These are phyloP conservation scores for Zychaea mexicana DNA, from an alignment of 371 early-diverging fungal genomes.

Conservation along the genomic window DNA sequence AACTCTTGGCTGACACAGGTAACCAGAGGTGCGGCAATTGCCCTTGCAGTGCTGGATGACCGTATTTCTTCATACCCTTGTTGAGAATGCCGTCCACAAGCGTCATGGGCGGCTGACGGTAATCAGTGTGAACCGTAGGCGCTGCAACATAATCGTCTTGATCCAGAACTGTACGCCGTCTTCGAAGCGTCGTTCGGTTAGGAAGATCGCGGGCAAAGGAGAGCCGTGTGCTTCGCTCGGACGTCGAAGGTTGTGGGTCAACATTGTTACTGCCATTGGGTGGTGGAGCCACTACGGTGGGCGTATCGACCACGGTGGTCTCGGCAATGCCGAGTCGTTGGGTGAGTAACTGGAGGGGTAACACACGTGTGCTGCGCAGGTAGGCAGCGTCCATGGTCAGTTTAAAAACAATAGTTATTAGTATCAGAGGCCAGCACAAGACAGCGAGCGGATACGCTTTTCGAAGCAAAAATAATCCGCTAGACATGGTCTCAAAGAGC, in stretches of 20 bases:
- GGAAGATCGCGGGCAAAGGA: not conserved
- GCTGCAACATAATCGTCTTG: constrained; percentile 74
- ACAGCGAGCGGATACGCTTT: constrained; percentile 51
- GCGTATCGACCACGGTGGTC: constrained; percentile 11
- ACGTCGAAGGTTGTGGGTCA: constrained; percentile 12
- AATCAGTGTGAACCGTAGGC: constrained; percentile 62
- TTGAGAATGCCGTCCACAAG: constrained; percentile 72
- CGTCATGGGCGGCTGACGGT: constrained; percentile 76
- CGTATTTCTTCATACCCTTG: constrained; percentile 73
- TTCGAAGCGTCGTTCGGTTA: constrained; percentile 8
- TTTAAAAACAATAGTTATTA: constrained; percentile 60
- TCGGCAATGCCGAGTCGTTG: constrained; percentile 45
- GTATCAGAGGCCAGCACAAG: constrained; percentile 49
- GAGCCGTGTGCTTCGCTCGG: not conserved
- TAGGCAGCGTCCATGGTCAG: constrained; percentile 58
- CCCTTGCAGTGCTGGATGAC: constrained; percentile 72
- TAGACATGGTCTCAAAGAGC: constrained; percentile 79
- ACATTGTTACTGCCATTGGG: not conserved
- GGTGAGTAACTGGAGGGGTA: constrained; percentile 45
- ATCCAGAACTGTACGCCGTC: constrained; percentile 53
- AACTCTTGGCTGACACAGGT: constrained; percentile 45
- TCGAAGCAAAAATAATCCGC: constrained; percentile 72
- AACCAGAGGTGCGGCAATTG: constrained; percentile 79
- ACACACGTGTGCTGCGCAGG: constrained; percentile 52
- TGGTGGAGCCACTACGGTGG: too few relatives aligned